phyloP scores from a whole-genome alignment of 2,329 filamentous ascomycete species.

The Pseudogymnoascus sp. region DNA sequence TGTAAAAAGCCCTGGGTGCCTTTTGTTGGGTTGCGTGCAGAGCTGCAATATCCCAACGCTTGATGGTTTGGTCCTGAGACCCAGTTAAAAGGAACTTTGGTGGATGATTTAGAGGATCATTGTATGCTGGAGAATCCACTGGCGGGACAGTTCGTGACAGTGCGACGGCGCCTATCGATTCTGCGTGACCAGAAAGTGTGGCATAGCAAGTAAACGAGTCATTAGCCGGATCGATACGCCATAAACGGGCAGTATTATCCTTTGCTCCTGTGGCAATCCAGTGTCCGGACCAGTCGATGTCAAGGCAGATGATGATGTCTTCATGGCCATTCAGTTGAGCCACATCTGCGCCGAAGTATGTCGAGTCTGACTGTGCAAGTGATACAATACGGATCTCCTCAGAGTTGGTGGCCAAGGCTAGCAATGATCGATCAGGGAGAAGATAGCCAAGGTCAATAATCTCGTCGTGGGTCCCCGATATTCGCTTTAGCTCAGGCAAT shows the following conservation, averaged over 20 bases:
- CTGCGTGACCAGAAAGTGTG: constrained; percentile 82
- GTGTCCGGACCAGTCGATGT: constrained; percentile 92
- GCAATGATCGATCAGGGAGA: constrained; percentile 66
- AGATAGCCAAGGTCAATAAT: constrained; percentile 91
- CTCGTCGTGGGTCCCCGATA: constrained; percentile 95
- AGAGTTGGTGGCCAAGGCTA: constrained; percentile 90
- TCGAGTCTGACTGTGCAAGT: constrained; percentile 35
- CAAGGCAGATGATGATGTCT: constrained; percentile 90
- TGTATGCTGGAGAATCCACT: constrained; percentile 59
- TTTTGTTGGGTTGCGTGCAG: constrained; percentile 39
- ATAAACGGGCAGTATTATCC: constrained; percentile 87
- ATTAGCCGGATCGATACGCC: constrained; percentile 71
- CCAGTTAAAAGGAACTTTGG: constrained; percentile 83
- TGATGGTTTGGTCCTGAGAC: constrained; percentile 91
- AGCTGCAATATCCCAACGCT: constrained; percentile 75
- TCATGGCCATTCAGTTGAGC: constrained; percentile 81
- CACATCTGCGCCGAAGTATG: constrained; percentile 84
- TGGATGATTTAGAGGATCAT: constrained; percentile 67
- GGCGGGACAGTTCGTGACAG: constrained; percentile 64
- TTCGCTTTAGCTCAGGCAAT: constrained; percentile 52
- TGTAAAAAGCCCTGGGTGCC: constrained; percentile 63
- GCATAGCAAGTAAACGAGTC: constrained; percentile 72
- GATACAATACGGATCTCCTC: constrained; percentile 88
- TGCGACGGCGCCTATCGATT: constrained; percentile 84
- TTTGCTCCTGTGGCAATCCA: constrained; percentile 96